phyloP scores from a whole-genome alignment of 2,329 filamentous ascomycete species.

The Leptographium flavum region DNA sequence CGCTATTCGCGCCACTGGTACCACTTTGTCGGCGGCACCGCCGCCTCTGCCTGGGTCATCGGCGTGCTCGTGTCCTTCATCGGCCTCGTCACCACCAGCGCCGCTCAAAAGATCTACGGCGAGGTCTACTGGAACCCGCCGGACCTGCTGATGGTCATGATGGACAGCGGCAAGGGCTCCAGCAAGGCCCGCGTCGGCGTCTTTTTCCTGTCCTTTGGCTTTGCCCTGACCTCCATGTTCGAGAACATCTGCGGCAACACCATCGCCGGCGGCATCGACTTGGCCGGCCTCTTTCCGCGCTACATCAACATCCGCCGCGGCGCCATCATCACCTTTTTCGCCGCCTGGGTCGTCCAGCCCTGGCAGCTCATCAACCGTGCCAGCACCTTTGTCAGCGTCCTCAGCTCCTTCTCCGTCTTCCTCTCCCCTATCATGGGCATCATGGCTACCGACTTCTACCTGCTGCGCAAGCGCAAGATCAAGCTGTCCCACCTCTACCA shows the following conservation, averaged over 20 bases:
- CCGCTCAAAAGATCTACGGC: conserved; percentile 17
- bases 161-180: conserved; percentile 17
- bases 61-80: conserved; percentile 23
- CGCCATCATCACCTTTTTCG: conserved; percentile 29
- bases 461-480: conserved; percentile 20
- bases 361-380: conserved; percentile 35
- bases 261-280: conserved; percentile 38
- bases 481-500: conserved; percentile 20
- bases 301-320: conserved; percentile 44
- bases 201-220: conserved; percentile 29
- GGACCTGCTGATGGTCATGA: conserved; percentile 22
- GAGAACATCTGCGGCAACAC: conserved; percentile 32
- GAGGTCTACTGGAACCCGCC: conserved; percentile 28
- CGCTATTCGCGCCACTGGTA: conserved; percentile 22
- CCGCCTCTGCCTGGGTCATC: conserved; percentile 26
- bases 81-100: conserved; percentile 21
- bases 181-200: conserved; percentile 23
- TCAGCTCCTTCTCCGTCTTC: conserved; percentile 23
- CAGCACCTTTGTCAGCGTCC: conserved; percentile 29
- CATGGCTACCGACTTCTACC: conserved; percentile 10
- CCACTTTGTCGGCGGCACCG: conserved; percentile 20
- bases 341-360: conserved; percentile 30
- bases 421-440: conserved; percentile 9
- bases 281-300: conserved; percentile 34
- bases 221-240: conserved; percentile 29